Evolutionary conservation across 768 basidiomycete genomes (phyloP), one percentile per base, ranked within the genome.

Genomic region (Boletus vinaceobasis): DNA sequence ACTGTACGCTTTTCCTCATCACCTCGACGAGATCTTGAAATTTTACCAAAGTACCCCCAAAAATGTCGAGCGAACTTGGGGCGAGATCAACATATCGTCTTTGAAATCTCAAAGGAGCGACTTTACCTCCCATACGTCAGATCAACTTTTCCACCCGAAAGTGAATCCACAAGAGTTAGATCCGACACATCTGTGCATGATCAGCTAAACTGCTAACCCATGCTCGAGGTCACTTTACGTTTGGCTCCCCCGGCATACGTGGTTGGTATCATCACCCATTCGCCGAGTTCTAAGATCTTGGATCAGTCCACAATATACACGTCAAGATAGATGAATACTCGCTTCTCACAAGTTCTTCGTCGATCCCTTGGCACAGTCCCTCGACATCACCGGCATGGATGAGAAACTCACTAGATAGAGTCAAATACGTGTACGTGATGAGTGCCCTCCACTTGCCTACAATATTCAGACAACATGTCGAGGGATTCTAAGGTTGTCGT

Each of bases 311-410:
- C 23, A 43, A 23, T 31, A 19, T 21, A 7, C 29, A n/a, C 19
- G 26, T 3, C 26, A n/a, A 29, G 21, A 37, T 9, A 59, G 42
- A 9, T 7, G 44, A 17, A 27, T 29, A 74, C 87, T 54, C 55
- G 90, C 95, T 85, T 57, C 72, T 59, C 3, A 98, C 96, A 4
- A 99, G 80, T 17, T 86, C 84, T 65, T 92, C 83, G 69, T 99
- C 97, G 55, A 98, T 94, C 1, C 97, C 97, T 74, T 94, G 85
- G 69, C 97, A 98, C 23, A 98, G 74, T 0, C 97, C 97, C 71
- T 99, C 97, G 9, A 99, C 95, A 60, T 98, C 97, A n/a, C 97
- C 97, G 0, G 97, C 96, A 71, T 99, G 97, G 27, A 99, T 79
- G 42, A 99, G 74, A 60, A 99, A 91, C 68, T 98, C 97, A 60